phyloP scores from a whole-genome alignment of 1,139 yeast species.

The Candida labiduridarum region DNA sequence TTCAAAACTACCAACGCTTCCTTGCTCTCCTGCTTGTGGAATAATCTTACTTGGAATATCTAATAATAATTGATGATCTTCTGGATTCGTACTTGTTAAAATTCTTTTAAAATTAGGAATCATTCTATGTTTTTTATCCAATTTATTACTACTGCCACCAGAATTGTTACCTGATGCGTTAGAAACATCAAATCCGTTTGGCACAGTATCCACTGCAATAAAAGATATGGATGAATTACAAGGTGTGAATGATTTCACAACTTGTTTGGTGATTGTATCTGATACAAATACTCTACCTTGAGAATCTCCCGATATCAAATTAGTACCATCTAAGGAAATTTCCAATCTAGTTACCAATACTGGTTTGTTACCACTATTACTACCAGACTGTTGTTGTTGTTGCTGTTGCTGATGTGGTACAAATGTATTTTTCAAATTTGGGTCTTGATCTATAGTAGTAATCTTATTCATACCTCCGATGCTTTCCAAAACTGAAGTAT shows the following conservation, averaged over 20 bases:
- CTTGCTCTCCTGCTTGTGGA: slow-evolving; percentile 6
- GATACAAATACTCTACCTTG: slow-evolving; percentile 67
- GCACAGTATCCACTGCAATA: slow-evolving; percentile 24
- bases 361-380: slow-evolving; percentile 7
- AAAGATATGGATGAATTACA: slow-evolving; percentile 43
- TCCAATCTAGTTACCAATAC: slow-evolving; percentile 50
- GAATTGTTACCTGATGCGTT: neutral
- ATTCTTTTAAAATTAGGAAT: slow-evolving; percentile 65
- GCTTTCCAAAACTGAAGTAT: slow-evolving; percentile 49
- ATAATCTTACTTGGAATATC: slow-evolving; percentile 35
- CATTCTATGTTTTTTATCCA: slow-evolving; percentile 44
- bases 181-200: slow-evolving; percentile 13
- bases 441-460: slow-evolving; percentile 53
- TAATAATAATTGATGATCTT: slow-evolving; percentile 52
- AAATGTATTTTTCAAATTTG: slow-evolving; percentile 53
- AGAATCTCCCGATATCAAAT: slow-evolving; percentile 72
- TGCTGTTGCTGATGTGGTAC: slow-evolving; percentile 53
- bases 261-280: slow-evolving; percentile 79
- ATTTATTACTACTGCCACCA: slow-evolving; percentile 14
- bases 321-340: slow-evolving; percentile 76
- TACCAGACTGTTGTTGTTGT: slow-evolving; percentile 6
- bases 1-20: slow-evolving; percentile 29
- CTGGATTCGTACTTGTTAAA: slow-evolving; percentile 44
- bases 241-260: slow-evolving; percentile 63
- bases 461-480: slow-evolving; percentile 60